Evolutionary conservation across 1,284 basidiomycete genomes (phyloP), one percentile per base, ranked within the genome.

Genomic region (Tilletia caries): DNA sequence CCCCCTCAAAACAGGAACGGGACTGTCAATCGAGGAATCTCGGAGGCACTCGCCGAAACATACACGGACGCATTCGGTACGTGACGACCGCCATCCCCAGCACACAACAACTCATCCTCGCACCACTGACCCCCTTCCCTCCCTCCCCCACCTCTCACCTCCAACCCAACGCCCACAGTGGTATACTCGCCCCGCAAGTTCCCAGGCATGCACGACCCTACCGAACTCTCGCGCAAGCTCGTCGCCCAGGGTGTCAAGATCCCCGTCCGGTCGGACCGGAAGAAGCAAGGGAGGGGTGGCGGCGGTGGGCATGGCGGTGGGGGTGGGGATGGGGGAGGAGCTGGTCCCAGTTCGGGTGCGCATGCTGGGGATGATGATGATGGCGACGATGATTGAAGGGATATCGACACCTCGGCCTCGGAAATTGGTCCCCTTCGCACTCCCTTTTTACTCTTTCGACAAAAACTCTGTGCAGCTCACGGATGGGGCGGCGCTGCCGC

Each of bases 181-280:
- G 77, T 78, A 12, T 79, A 79, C 65, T 77, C 78, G 52, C 79
- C 79, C 15, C 66, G 79, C 54, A 71, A 73, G 3, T 80, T 80
- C 66, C 79, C 79, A 0, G 79, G 79, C 10, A 78, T 79, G 75
- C 67, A 78, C 29, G 77, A 79, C 48, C 79, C 79, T 2, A 78
- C 79, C 32, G 75, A 75, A 44, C 67, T 80, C 2, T 78, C 76
- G 12, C 72, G 76, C 34, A 80, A 80, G 65, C 65, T 80, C 10
- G 79, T 78, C 8, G 72, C 77, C 43, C 79, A 80, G 65, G 79
- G 76, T 5, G 73, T 79, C 71, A 79, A 79, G 74, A 79, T 80
- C 29, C 76, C 79, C 2, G 76, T 79, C 4, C 71, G 79, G 12
- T 75, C 73, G 15, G 79, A 80, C 58, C 74, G 75, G 54, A 80